Percentiles rank a stretch among this genome's conserved stretches.
These are phyloP conservation scores for Trametes polyzona DNA, from an alignment of 1,284 basidiomycete genomes.

Conservation along the genomic window DNA sequence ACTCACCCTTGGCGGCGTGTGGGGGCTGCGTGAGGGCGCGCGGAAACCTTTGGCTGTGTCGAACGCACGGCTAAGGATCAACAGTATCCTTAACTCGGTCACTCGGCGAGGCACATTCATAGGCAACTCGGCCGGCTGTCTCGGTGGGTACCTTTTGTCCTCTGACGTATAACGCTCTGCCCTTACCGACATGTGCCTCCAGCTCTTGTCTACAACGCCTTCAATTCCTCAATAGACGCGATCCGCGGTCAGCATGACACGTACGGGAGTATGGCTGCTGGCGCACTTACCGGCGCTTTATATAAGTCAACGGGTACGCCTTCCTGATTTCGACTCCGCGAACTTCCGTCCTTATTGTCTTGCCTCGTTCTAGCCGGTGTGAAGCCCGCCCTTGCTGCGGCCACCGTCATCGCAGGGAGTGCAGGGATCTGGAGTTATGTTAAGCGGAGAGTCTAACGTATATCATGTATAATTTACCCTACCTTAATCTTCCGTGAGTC, in stretches of 20 bases:
- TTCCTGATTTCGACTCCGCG: constrained; percentile 36
- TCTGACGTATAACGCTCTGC: constrained; percentile 34
- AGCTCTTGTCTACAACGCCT: constrained; percentile 94
- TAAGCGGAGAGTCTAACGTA: constrained; percentile 74
- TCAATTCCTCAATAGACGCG: constrained; percentile 93
- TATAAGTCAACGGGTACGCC: constrained; percentile 92
- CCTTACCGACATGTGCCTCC: constrained; percentile 36
- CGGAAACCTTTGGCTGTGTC: constrained; percentile 83
- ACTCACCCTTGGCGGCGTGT: constrained; percentile 90
- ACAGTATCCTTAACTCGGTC: constrained; percentile 95
- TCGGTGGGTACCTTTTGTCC: constrained; percentile 65
- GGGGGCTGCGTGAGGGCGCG: constrained; percentile 96
- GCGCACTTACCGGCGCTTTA: constrained; percentile 87
- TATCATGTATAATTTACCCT: constrained; percentile 37
- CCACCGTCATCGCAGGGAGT: constrained; percentile 84
- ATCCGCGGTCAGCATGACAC: constrained; percentile 92
- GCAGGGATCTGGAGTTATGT: constrained; percentile 93
- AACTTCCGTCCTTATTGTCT: constrained; percentile 42
- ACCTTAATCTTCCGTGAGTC: constrained; percentile 35
- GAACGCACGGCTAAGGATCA: constrained; percentile 89
- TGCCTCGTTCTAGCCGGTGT: constrained; percentile 75
- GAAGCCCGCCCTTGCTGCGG: constrained; percentile 86
- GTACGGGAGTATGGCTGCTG: constrained; percentile 90
- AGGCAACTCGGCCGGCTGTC: constrained; percentile 97
- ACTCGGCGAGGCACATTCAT: constrained; percentile 97